These are phyloP conservation scores for Curvularia hawaiiensis DNA, from an alignment of 2,329 filamentous ascomycete species.

Conservation along the genomic window DNA sequence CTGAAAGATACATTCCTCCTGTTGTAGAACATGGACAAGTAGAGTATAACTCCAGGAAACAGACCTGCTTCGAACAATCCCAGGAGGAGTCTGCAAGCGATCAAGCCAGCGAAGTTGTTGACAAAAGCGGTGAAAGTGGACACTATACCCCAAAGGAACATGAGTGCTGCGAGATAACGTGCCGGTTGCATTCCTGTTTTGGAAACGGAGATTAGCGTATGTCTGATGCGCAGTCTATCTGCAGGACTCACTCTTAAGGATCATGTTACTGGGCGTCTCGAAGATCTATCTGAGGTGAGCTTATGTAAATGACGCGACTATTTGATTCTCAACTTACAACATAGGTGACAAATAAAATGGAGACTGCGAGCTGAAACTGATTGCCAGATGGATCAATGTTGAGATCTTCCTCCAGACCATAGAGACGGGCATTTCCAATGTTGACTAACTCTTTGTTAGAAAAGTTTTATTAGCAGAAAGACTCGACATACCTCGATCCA, in stretches of 20 bases:
- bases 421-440: constrained; percentile 51
- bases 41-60: constrained; percentile 35
- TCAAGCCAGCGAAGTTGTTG: constrained; percentile 32
- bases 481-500: constrained; percentile 53
- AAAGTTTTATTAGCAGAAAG: neutral
- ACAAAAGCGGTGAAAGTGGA: constrained; percentile 33
- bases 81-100: constrained; percentile 35
- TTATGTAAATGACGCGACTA: constrained; percentile 14
- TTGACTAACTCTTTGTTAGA: constrained; percentile 15
- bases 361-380: constrained; percentile 32
- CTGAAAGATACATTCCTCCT: constrained; percentile 56
- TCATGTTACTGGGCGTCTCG: constrained; percentile 54
- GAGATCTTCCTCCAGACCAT: constrained; percentile 25
- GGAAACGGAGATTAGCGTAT: neutral
- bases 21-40: constrained; percentile 37
- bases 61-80: constrained; percentile 39
- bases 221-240: neutral
- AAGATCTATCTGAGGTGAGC: constrained; percentile 27
- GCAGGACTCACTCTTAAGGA: constrained; percentile 43
- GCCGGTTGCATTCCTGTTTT: constrained; percentile 42
- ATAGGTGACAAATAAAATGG: constrained; percentile 33
- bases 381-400: constrained; percentile 21
- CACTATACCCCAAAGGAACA: constrained; percentile 33
- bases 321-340: constrained; percentile 20
- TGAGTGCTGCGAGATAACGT: constrained; percentile 30